phyloP scores from a whole-genome alignment of 2,329 filamentous ascomycete genomes.

The Orbilia blumenaviensis region DNA sequence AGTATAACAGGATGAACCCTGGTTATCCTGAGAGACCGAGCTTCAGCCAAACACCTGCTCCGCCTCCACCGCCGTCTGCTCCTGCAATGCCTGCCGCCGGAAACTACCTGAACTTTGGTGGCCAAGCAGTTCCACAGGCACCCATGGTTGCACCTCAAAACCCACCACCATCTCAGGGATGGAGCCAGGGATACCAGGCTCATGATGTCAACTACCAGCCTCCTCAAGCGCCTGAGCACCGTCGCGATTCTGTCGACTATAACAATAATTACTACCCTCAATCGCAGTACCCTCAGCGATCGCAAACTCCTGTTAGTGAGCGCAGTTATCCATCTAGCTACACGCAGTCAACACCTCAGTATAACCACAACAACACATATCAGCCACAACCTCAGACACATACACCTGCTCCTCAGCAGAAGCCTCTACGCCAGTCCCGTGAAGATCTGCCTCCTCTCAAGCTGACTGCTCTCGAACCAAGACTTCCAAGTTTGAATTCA shows the following conservation, averaged over 20 bases:
- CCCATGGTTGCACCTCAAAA: conserved; percentile 47
- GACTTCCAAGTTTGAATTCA: conserved; percentile 47
- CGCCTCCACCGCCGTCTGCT: conserved; percentile 31
- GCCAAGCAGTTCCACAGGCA: conserved; percentile 44
- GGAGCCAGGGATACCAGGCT: conserved; percentile 46
- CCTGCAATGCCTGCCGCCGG: conserved; percentile 29
- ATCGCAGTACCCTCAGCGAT: conserved; percentile 44
- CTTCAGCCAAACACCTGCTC: conserved; percentile 31
- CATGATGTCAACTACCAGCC: conserved; percentile 44
- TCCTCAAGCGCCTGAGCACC: conserved; percentile 35
- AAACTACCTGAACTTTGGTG: conserved; percentile 50
- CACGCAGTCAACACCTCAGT: conserved; percentile 36
- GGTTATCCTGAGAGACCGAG: conserved; percentile 41
- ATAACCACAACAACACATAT: conserved; percentile 22
- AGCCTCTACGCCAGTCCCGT: conserved; percentile 39
- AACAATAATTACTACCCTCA: conserved; percentile 40
- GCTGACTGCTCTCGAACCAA: conserved; percentile 48
- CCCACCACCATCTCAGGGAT: conserved; percentile 37
- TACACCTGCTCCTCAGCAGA: conserved; percentile 48
- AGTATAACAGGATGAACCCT: conserved; percentile 39
- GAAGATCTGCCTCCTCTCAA: conserved; percentile 51
- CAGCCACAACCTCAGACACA: conserved; percentile 53
- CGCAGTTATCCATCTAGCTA: conserved; percentile 45
- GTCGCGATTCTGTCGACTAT: conserved; percentile 49
- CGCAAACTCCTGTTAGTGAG: conserved; percentile 49